Base-by-base conservation (phyloP, 2,329 filamentous ascomycete species). In the Phialocephala sp. region DNA sequence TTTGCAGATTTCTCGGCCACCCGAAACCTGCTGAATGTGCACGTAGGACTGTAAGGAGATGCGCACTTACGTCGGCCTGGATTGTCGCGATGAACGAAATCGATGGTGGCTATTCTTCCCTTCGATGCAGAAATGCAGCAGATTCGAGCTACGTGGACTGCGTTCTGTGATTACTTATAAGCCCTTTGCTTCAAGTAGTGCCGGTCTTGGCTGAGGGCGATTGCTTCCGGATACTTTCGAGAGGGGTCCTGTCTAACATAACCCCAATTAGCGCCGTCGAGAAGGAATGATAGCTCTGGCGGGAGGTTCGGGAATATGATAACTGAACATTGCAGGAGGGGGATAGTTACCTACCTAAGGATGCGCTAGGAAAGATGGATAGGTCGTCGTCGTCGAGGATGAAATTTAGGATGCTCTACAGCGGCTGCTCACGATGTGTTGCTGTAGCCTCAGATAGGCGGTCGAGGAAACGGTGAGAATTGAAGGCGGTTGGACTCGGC, bases 381-480 rank as follows among this genome's bases (percentile, higher is more conserved):
- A 59, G 56, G 56, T 62, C 54, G 45, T 50, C 50, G 24, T 54
- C 50, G 50, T 12, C 9, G 47, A 52, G 22, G 15, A 54, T 54
- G 50, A 50, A 69, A 45, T 39, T 22, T 39, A 63, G 61, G 43
- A 56, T 47, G 56, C 55, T 62, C 69, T 66, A 67, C 59, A 68
- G 66, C 59, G 57, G 69, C 62, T 62, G 64, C 63, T 65, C 67
- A 68, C 64, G 68, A 70, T 66, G 68, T 65, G 63, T 68, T 69
- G 64, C 67, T 67, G 66, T 69, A 71, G 71, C 72, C 71, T 72
- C 62, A 68, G 63, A 69, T 68, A 69, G 70, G 72, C 72, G 71
- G 71, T 70, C 68, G 71, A 69, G 60, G 62, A 55, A 60, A 68
- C 66, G 66, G 68, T 71, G 69, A 70, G 58, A 47, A 56, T 63